Evolutionary conservation across 257 asterid genomes (phyloP).

Genomic region (Lavandula angustifolia): DNA sequence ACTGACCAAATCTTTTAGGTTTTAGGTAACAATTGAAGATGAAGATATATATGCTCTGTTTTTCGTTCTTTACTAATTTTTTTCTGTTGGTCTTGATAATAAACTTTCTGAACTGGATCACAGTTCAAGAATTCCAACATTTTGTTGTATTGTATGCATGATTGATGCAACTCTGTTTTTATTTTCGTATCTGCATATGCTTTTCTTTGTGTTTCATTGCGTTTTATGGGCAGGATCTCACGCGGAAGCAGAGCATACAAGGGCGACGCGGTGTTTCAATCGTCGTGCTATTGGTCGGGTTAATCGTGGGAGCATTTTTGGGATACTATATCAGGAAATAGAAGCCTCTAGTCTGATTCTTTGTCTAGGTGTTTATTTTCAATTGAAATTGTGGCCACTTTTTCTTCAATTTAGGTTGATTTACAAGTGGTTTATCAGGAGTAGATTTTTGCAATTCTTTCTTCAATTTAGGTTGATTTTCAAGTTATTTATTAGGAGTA

Average conservation of each 20-base stretch:
- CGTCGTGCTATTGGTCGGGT: conserved; percentile 40
- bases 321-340: conserved; percentile 57
- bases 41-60: not conserved
- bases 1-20: not conserved
- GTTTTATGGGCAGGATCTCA: conserved; percentile 47
- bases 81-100: not conserved
- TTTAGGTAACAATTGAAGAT: not conserved
- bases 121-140: not conserved
- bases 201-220: conserved; percentile 21
- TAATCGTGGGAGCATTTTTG: conserved; percentile 53
- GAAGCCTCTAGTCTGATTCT: conserved; percentile 23
- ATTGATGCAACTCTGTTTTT: not conserved
- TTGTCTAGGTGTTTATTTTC: not conserved
- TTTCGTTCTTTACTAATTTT: not conserved
- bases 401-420: too few relatives aligned
- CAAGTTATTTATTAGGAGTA: too few relatives aligned
- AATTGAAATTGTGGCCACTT: too few relatives aligned
- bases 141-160: not conserved
- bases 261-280: conserved; percentile 45
- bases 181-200: not conserved
- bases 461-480: too few relatives aligned
- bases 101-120: not conserved
- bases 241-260: conserved; percentile 42
- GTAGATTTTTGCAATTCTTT: too few relatives aligned
- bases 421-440: too few relatives aligned